Evolutionary conservation across 768 basidiomycete genomes (phyloP), one percentile per base, ranked within the genome.

Genomic region (Leccinum longicurvipes): DNA sequence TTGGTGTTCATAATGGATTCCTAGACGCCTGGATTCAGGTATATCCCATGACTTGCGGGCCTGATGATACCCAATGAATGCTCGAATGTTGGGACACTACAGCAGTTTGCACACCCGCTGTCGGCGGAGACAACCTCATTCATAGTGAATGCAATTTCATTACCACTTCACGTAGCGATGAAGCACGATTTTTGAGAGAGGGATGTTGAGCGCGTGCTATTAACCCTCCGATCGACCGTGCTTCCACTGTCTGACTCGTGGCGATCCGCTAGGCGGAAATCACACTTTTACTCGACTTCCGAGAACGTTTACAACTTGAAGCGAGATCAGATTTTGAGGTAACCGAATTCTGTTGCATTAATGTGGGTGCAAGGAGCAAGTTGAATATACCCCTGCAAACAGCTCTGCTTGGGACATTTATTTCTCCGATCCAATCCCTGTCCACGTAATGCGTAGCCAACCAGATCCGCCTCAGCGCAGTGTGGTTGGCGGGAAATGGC

Each of bases 21-120:
- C 11, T 28, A 65, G 64, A 17, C 64, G 15, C 58, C 63, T 19
- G 58, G 53, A 3, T 65, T 65, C 34, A 62, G 64, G 55, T 65
- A 65, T 31, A 65, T 65, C 7, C 56, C 64, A 0, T 65, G 48
- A 65, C 7, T 7, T 39, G 25, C 17, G 47, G 15, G 12, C 28
- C 10, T 23, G 42, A 12, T 23, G 7, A 32, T 46, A 27, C 47
- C 12, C n/a, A 23, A 32, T 14, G 31, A 15, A 24, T 49, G 31
- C 11, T 49, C 23, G 3, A 6, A 29, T 5, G 15, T 46, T 46
- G 9, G 1, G 45, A 46, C 24, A 24, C 45, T 23, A 44, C 19
- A 23, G 7, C 6, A 12, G 42, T 23, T 15, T 21, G n/a, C 11
- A 41, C 19, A 19, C 11, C 11, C 11, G 39, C 5, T 41, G 39